Evolutionary conservation across 2,329 filamentous ascomycete species (phyloP).

Genomic region (Fusarium neocosmosporiellum): DNA sequence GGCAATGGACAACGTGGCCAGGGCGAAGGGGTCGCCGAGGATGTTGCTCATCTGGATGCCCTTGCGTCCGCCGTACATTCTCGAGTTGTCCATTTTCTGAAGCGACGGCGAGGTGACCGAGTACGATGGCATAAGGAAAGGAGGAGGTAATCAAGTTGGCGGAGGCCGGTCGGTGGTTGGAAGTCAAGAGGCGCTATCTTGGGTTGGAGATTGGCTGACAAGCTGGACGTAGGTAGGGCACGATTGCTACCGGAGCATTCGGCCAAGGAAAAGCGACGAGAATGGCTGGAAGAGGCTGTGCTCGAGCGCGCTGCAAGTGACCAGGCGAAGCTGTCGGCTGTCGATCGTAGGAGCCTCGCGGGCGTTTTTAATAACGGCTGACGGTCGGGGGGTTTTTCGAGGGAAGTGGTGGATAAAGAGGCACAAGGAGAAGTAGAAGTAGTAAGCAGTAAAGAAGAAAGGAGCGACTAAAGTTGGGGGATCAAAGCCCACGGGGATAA

Average conservation of each 20-base stretch:
- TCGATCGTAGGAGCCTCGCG: constrained; percentile 30
- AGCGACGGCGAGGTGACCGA: constrained; percentile 79
- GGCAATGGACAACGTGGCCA: constrained; percentile 92
- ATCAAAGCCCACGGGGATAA: constrained; percentile 31
- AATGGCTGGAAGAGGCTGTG: constrained; percentile 27
- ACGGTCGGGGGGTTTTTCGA: constrained; percentile 7
- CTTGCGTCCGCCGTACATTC: constrained; percentile 66
- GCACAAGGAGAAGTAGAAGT: constrained; percentile 9
- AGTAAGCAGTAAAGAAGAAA: constrained; percentile 31
- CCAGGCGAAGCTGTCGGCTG: constrained; percentile 19
- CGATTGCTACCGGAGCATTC: constrained; percentile 47
- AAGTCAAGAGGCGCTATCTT: constrained; percentile 25
- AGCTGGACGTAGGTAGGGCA: constrained; percentile 17
- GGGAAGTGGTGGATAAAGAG: constrained; percentile 12
- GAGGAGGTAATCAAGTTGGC: constrained; percentile 17
- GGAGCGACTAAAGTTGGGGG: constrained; percentile 35
- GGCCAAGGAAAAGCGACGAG: constrained; percentile 23
- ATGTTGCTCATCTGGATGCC: constrained; percentile 87
- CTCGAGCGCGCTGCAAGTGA: constrained; percentile 22
- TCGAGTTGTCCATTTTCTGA: constrained; percentile 82
- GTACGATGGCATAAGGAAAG: constrained; percentile 76
- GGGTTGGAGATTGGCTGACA: constrained; percentile 18
- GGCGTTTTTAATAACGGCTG: constrained; percentile 16
- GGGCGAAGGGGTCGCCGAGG: constrained; percentile 93
- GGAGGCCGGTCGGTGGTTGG: constrained; percentile 11